A percentile compares a stretch with the other conserved stretches of the same genome.
Conservation (phyloP, 306 rosid species). For the Quercus cerris region DNA sequence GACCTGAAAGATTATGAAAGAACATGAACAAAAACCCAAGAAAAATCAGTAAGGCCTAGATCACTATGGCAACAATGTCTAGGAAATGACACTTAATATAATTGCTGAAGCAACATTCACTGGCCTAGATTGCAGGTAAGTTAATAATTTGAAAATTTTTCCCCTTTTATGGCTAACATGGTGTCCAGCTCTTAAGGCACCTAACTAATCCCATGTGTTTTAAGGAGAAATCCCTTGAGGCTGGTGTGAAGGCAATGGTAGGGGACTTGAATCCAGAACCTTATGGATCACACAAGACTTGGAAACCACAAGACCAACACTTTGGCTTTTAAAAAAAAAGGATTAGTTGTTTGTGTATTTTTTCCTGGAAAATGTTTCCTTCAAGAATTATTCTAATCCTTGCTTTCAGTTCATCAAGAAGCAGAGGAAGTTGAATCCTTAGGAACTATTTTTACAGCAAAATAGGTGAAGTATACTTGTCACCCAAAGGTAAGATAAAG, state of each 20-base stretch:
- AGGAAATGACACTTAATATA: not conserved
- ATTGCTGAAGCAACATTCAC: not conserved
- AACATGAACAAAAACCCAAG: not conserved
- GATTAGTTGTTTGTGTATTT: too few species aligned
- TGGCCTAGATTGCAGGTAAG: not conserved
- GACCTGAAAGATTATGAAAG: constrained; percentile 45
- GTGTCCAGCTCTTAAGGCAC: too few species aligned
- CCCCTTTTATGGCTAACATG: too few species aligned
- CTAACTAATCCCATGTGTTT: too few species aligned
- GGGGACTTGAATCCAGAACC: too few species aligned
- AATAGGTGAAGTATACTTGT: not conserved
- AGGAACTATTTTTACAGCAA: not conserved
- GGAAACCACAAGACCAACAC: too few species aligned
- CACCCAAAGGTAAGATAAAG: not conserved
- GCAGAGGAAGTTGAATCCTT: not conserved
- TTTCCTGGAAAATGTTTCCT: too few species aligned
- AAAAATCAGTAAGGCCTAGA: not conserved
- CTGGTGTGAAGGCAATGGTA: too few species aligned
- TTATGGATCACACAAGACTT: too few species aligned
- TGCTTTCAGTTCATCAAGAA: not conserved
- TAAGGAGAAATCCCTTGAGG: too few species aligned
- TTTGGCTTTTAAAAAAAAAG: too few species aligned
- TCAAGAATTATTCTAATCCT: too few species aligned
- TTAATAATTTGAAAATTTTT: not conserved
- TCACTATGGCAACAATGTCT: not conserved